Conservation (phyloP, 225 moss, liverwort and hornwort species). For the Physcomitrellopsis africana region DNA sequence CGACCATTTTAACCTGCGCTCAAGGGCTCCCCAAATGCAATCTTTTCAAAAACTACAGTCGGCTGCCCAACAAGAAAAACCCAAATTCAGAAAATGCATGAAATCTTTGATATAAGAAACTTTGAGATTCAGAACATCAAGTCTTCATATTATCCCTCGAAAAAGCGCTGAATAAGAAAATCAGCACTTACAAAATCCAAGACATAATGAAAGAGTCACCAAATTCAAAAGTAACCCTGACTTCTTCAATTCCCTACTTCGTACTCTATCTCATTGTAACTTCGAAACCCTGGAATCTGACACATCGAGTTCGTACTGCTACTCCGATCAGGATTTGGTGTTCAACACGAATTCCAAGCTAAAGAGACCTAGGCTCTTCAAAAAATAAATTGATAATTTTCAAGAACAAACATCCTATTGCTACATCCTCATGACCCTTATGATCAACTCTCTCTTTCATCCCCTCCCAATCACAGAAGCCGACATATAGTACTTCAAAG, state of each 20-base stretch:
- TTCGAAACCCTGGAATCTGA: constrained; percentile 24
- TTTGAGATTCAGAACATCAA: no score
- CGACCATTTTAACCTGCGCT: constrained; percentile 45
- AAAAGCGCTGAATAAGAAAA: no score
- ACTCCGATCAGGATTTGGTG: background rate
- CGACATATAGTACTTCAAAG: constrained; percentile 23
- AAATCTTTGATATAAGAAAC: background rate
- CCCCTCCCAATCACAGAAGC: background rate
- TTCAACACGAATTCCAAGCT: background rate
- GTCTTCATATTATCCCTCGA: no score
- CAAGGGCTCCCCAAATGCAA: constrained; percentile 17
- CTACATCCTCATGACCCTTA: no score
- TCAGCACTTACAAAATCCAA: no score
- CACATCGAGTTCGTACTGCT: background rate
- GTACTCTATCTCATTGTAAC: background rate
- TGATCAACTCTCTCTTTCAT: no score
- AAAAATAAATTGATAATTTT: background rate
- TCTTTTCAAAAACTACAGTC: no score
- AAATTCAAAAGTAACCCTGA: background rate
- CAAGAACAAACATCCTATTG: no score
- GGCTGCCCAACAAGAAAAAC: constrained; percentile 25
- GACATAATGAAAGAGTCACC: background rate
- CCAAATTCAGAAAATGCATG: background rate
- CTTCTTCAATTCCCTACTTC: background rate
- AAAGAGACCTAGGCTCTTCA: background rate